Percentiles rank a stretch among this genome's conserved stretches.
Evolutionary conservation across 148 eudicot genomes (phyloP).

Genomic region (Cornus kousa): DNA sequence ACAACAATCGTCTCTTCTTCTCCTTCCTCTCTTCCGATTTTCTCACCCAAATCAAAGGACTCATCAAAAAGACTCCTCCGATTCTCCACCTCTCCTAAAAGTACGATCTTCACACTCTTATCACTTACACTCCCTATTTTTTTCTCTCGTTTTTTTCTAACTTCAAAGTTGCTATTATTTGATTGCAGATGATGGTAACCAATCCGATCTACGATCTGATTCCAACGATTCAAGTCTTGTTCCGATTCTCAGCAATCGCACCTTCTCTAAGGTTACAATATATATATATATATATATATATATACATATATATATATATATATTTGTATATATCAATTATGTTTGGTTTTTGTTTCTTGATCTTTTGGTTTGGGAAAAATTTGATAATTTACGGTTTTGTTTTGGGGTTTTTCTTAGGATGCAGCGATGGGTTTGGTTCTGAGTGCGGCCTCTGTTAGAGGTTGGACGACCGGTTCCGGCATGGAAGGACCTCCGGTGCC

Average conservation of each 20-base stretch:
- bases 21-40: conserved; percentile 40
- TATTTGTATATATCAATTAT: background rate
- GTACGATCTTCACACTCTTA: conserved; percentile 20
- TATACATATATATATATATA: too few species aligned
- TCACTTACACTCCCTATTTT: background rate
- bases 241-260: conserved; percentile 45
- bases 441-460: conserved; percentile 73
- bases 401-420: conserved; percentile 45
- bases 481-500: conserved; percentile 90
- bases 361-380: background rate
- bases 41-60: conserved; percentile 38
- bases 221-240: conserved; percentile 39
- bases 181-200: conserved; percentile 46
- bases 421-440: conserved; percentile 92
- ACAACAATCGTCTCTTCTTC: conserved; percentile 38
- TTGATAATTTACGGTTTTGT: conserved; percentile 1
- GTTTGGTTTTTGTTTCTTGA: background rate
- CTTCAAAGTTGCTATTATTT: background rate
- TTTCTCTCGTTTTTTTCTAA: background rate
- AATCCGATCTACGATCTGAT: conserved; percentile 53
- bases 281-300: background rate
- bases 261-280: conserved; percentile 55
- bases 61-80: conserved; percentile 32
- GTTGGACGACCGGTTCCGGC: conserved; percentile 94
- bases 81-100: conserved; percentile 49